Conservation (phyloP, 192 early-diverging fungal genomes). For the Backusella australiensis region DNA sequence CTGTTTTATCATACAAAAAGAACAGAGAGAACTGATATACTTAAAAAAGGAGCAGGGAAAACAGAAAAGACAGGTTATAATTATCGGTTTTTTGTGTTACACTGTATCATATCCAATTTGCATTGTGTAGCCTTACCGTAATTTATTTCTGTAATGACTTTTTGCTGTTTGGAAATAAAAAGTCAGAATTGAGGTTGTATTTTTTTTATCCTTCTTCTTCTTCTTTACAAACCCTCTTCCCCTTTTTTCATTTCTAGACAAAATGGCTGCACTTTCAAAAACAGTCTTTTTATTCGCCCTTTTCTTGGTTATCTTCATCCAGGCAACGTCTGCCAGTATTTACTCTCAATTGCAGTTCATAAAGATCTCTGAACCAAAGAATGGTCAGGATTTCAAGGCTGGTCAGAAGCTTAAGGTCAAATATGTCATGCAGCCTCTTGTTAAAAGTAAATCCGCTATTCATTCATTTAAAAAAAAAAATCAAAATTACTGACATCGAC, state of each 20-base stretch:
- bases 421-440: constrained; percentile 37
- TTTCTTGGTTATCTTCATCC: constrained; percentile 18
- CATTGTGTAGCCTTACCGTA: not conserved
- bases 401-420: constrained; percentile 26
- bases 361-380: constrained; percentile 30
- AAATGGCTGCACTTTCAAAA: constrained; percentile 11
- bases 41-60: not conserved
- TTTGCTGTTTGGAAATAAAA: not conserved
- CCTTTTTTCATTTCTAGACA: not conserved
- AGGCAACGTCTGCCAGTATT: constrained; percentile 22
- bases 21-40: not conserved
- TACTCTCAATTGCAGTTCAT: constrained; percentile 37
- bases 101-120: not conserved
- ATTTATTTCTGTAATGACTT: constrained; percentile 2
- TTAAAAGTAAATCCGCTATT: constrained; percentile 18
- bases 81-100: not conserved
- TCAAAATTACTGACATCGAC: not conserved
- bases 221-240: not conserved
- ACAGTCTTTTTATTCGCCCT: constrained; percentile 15
- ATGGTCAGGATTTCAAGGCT: constrained; percentile 19
- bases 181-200: not conserved
- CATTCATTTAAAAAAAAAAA: not conserved
- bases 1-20: not conserved
- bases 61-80: not conserved
- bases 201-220: constrained; percentile 3